Evolutionary conservation across 2,329 filamentous ascomycete genomes (phyloP).

Genomic region (Aspergillus quadrilineatus): DNA sequence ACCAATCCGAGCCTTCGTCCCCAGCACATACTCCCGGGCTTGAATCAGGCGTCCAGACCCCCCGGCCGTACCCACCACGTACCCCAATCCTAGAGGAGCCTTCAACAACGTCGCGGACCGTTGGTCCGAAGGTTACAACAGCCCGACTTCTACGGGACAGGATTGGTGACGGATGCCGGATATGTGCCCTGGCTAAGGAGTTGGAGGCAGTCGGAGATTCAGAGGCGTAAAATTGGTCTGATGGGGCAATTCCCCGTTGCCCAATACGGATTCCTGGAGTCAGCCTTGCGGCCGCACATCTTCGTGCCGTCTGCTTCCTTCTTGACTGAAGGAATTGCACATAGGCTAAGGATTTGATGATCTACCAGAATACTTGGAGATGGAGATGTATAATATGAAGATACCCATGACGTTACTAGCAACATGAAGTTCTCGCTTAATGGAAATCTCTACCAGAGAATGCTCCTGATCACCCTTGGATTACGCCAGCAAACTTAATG

Average conservation of each 20-base stretch:
- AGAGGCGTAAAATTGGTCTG: slow-evolving; percentile 1
- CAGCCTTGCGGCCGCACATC: not conserved
- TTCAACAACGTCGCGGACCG: slow-evolving; percentile 51
- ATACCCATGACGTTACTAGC: slow-evolving; percentile 25
- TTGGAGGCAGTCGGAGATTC: slow-evolving; percentile 33
- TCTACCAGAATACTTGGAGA: slow-evolving; percentile 10
- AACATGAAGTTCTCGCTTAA: not conserved
- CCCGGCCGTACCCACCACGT: slow-evolving; percentile 22
- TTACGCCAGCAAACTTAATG: not conserved
- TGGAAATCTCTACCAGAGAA: not conserved
- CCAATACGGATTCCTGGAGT: not conserved
- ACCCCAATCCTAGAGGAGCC: slow-evolving; percentile 26
- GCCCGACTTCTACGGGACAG: slow-evolving; percentile 74
- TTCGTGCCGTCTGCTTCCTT: slow-evolving; percentile 5
- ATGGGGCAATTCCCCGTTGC: not conserved
- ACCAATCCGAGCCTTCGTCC: slow-evolving; percentile 41
- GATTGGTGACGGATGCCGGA: slow-evolving; percentile 50
- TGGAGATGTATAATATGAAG: slow-evolving; percentile 24
- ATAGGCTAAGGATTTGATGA: slow-evolving; percentile 1
- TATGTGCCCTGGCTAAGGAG: slow-evolving; percentile 39
- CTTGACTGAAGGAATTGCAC: not conserved
- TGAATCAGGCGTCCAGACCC: slow-evolving; percentile 24
- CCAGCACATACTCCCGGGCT: slow-evolving; percentile 22
- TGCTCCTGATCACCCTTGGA: not conserved
- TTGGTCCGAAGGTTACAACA: slow-evolving; percentile 84